Evolutionary conservation across 495 filamentous ascomycete genomes (phyloP), one percentile per base, ranked within the genome.

Genomic region (Penicillium canescens): DNA sequence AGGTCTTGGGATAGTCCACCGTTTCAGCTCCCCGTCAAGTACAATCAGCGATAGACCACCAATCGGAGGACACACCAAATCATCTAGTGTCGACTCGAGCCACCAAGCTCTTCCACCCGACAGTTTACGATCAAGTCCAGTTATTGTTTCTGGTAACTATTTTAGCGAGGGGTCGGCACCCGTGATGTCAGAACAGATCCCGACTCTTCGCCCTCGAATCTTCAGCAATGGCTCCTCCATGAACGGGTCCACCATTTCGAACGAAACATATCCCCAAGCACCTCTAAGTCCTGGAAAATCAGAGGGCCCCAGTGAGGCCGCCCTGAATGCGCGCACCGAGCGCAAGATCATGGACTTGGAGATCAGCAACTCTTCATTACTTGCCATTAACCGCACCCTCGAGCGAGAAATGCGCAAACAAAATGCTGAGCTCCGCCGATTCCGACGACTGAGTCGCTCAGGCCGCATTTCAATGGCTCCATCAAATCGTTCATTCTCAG

Each of bases 271-370:
- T 8, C 54, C 52, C 11, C 63, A 67, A 8, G 68, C 64, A 20
- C 64, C 71, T 23, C 67, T 75, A 39, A 82, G 77, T 42, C 78
- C 78, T 6, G 68, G 70, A 0, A 79, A 76, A 38, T 63, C 70
- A 4, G 70, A 77, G 36, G 23, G 62, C 81, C 47, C 79, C 4
- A 55, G 55, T 46, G 90, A 92, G 35, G 71, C 86, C 8, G 91
- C 92, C 2, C 80, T 88, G 10, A 93, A 89, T 68, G 94, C 94
- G 6, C 84, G 94, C 13, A 85, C 89, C 6, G 94, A 97, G 70
- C 85, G 94, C 50, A 98, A 97, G 70, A 92, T 99, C 26, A 76
- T 98, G 58, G 94, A 99, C 67, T 76, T 99, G n/a, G 90, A 99
- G 63, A 99, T 99, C 54, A 96, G 89, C 55, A 99, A 99, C 59